Evolutionary conservation across 1,139 yeast genomes (phyloP), one percentile per base, ranked within the genome.

Genomic region (Geotrichum australiense): DNA sequence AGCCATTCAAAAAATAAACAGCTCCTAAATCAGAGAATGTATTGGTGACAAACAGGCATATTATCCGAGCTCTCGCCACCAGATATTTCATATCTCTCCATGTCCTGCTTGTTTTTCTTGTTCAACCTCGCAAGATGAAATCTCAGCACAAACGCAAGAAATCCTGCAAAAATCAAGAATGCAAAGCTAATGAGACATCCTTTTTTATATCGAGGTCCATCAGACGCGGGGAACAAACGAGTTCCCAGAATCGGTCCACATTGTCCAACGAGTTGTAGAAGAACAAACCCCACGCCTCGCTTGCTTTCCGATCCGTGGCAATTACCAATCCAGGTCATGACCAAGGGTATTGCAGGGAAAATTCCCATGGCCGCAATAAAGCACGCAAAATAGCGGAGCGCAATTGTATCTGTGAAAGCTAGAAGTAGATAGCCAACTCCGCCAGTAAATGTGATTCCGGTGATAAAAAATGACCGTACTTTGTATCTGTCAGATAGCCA

Each of bases 171-270:
- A 10, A 36, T 18, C 31, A 49, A 15, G 29, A 40, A 48, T 7
- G 33, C 47, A 32, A 45, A 37, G 12, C 42, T 23, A 6, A 49
- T 42, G 31, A 44, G 35, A 43, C 48, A 49, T 10, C 56, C 56
- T 24, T 42, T 47, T 26, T 35, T 45, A 39, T 50, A 52, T 29
- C 45, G 45, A 8, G 55, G 55, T 6, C 48, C 52, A n/a, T 52
- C 53, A 10, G 42, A 22, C 4, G 37, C 50, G 4, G 56, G 56
- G 30, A 47, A 52, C 20, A 52, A 23, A 3, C 51, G 47, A 5
- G 56, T 50, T 11, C 55, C 56, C 3, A 53, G 47, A 20, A 52
- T 28, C n/a, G 56, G 53, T 11, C 54, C 54, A 33, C 54, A 50
- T 39, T 53, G 55, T 29, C 56, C 55, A 25, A 48, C 50, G n/a